Percentiles rank a stretch among this genome's conserved stretches.
Evolutionary conservation across 352 stramenopile genomes (phyloP).

Genomic region (Globisporangium takayamanum): DNA sequence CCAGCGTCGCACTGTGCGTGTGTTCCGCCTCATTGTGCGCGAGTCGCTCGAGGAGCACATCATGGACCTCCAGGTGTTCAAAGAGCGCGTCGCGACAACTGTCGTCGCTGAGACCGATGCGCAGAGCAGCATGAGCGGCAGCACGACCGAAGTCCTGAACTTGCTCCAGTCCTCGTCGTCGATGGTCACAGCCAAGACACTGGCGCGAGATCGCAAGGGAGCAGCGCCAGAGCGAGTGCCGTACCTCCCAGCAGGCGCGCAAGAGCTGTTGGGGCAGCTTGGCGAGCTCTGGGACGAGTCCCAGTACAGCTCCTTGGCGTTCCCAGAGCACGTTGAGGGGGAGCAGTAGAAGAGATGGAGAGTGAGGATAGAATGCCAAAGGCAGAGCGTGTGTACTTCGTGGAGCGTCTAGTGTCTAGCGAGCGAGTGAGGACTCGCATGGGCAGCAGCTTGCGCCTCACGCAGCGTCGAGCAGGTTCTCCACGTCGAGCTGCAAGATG

Average conservation of each 20-base stretch:
- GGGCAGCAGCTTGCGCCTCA: conserved; percentile 9
- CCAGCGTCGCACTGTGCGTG: conserved; percentile 58
- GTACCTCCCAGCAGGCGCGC: conserved; percentile 19
- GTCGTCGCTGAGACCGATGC: conserved; percentile 50
- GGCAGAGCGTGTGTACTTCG: background rate
- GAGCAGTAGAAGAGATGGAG: background rate
- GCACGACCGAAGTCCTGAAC: conserved; percentile 54
- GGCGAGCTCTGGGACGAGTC: conserved; percentile 78
- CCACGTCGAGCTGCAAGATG: conserved; percentile 97
- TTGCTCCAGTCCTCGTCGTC: conserved; percentile 47
- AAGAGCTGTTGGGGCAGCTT: conserved; percentile 53
- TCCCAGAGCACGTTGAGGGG: conserved; percentile 24
- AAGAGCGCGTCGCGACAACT: conserved; percentile 59
- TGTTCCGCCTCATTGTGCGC: conserved; percentile 78
- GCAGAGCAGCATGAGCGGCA: conserved; percentile 53
- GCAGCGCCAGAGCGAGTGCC: background rate
- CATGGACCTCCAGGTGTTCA: conserved; percentile 74
- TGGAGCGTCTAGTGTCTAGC: background rate
- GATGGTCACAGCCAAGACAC: conserved; percentile 1
- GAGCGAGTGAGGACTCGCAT: no score
- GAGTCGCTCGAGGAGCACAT: conserved; percentile 74
- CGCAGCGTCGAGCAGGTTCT: conserved; percentile 76
- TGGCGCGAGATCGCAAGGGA: background rate
- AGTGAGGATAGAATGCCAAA: background rate
- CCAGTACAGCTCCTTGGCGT: conserved; percentile 71